These are phyloP conservation scores for Termitomyces sp. DNA, from an alignment of 768 basidiomycete genomes.

Conservation along the genomic window DNA sequence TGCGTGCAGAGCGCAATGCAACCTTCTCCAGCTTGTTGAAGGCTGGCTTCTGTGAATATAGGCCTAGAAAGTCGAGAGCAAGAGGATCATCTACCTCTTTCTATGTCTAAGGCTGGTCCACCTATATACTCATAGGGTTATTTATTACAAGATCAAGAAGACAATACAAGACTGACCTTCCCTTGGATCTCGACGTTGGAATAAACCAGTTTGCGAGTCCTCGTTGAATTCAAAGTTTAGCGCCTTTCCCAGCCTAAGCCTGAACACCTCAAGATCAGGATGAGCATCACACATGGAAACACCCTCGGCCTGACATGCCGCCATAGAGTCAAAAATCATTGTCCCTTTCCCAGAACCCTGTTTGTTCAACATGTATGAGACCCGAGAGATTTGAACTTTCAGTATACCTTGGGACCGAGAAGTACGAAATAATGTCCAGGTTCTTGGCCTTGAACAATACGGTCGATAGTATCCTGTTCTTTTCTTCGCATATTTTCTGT, in stretches of 20 bases:
- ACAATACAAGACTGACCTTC: conserved; percentile 43
- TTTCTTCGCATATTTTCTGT: conserved; percentile 59
- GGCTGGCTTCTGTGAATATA: conserved; percentile 29
- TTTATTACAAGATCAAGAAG: background rate
- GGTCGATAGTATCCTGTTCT: conserved; percentile 73
- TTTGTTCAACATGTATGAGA: conserved; percentile 7
- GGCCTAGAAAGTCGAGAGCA: background rate
- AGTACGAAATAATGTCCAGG: conserved; percentile 70
- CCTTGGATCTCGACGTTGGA: conserved; percentile 77
- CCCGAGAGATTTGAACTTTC: conserved; percentile 2
- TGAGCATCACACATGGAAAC: conserved; percentile 79
- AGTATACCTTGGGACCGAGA: conserved; percentile 65
- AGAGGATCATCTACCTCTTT: conserved; percentile 46
- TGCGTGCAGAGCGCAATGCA: conserved; percentile 55
- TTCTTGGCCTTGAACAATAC: conserved; percentile 71
- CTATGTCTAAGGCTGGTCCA: conserved; percentile 76
- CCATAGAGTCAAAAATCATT: conserved; percentile 82
- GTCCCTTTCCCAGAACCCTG: conserved; percentile 81
- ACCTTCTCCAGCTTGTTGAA: conserved; percentile 85
- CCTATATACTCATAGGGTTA: conserved; percentile 27
- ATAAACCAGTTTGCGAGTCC: conserved; percentile 74
- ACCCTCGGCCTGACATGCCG: conserved; percentile 59
- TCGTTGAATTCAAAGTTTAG: conserved; percentile 84
- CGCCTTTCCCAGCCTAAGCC: conserved; percentile 78
- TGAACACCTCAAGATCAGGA: conserved; percentile 83